Conservation (phyloP, 352 stramenopile species). For the Thraustochytrium aureum region DNA sequence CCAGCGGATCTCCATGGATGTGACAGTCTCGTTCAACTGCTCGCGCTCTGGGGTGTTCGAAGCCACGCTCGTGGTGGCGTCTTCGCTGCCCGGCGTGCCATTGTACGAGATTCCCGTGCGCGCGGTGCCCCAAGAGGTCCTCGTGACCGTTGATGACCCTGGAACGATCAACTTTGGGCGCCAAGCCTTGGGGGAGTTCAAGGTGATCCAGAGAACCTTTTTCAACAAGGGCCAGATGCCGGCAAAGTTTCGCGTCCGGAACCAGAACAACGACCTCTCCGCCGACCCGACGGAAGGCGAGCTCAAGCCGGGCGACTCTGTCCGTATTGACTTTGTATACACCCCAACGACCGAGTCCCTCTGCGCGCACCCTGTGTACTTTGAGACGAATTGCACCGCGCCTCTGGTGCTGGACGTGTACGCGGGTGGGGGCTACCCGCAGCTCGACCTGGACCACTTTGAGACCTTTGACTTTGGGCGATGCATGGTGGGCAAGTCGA, state of each 20-base stretch:
- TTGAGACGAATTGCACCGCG: slow-evolving; percentile 53
- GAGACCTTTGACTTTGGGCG: slow-evolving; percentile 49
- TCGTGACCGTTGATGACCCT: slow-evolving; percentile 16
- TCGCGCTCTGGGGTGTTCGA: not conserved
- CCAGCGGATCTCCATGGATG: slow-evolving; percentile 36
- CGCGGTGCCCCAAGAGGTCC: slow-evolving; percentile 39
- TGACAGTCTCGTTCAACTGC: slow-evolving; percentile 37
- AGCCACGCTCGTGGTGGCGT: slow-evolving; percentile 32
- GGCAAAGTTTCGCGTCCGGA: slow-evolving; percentile 26
- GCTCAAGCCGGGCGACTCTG: slow-evolving; percentile 11
- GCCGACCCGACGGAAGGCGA: slow-evolving; percentile 32
- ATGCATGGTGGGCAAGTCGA: slow-evolving; percentile 54
- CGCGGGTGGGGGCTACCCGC: slow-evolving; percentile 39
- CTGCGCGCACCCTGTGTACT: slow-evolving; percentile 19
- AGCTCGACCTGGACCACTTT: slow-evolving; percentile 45
- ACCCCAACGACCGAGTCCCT: slow-evolving; percentile 17
- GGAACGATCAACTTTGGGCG: slow-evolving; percentile 51
- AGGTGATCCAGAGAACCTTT: slow-evolving; percentile 31
- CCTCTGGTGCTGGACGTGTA: slow-evolving; percentile 44
- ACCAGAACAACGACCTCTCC: slow-evolving; percentile 12
- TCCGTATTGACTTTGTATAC: slow-evolving; percentile 42
- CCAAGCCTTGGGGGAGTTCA: slow-evolving; percentile 43
- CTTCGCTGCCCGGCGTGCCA: slow-evolving; percentile 9
- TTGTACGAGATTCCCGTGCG: slow-evolving; percentile 33
- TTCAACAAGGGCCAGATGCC: slow-evolving; percentile 34